These are phyloP conservation scores for Tephrocybe sp. DNA, from an alignment of 768 basidiomycete genomes.

Conservation along the genomic window DNA sequence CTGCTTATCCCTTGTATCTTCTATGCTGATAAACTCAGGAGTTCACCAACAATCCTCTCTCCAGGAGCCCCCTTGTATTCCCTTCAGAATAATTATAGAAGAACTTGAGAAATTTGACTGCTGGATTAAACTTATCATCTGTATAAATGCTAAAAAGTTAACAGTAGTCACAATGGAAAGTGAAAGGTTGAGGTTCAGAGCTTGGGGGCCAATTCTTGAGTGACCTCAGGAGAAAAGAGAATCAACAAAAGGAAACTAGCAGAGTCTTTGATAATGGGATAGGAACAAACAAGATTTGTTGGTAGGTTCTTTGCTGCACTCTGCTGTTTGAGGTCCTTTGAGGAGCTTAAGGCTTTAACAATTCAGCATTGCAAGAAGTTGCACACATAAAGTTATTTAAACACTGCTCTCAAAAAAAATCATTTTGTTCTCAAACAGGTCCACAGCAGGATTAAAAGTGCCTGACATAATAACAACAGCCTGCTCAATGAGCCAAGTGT, in stretches of 20 bases:
- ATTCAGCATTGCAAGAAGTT: neutral
- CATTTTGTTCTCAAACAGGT: neutral
- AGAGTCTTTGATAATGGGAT: slow-evolving; percentile 31
- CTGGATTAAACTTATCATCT: no score
- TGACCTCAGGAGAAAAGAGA: neutral
- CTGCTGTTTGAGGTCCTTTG: neutral
- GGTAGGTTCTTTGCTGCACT: slow-evolving; percentile 20
- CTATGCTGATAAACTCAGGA: neutral
- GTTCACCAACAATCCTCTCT: no score
- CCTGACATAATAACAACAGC: slow-evolving; percentile 27
- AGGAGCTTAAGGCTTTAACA: neutral
- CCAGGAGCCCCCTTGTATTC: slow-evolving; percentile 5
- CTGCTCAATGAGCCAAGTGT: slow-evolving; percentile 26
- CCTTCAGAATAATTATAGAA: slow-evolving; percentile 22
- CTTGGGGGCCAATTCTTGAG: no score
- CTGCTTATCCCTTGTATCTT: neutral
- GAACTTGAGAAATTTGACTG: slow-evolving; percentile 30
- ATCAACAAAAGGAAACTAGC: neutral
- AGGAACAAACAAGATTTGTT: slow-evolving; percentile 44
- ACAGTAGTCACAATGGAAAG: no score
- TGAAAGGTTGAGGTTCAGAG: no score
- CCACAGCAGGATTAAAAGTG: neutral
- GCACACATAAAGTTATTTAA: neutral
- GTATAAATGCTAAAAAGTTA: no score
- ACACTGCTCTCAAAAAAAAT: neutral